Base-by-base conservation (phyloP, 129 eudicot species). In the Arctium lappa region DNA sequence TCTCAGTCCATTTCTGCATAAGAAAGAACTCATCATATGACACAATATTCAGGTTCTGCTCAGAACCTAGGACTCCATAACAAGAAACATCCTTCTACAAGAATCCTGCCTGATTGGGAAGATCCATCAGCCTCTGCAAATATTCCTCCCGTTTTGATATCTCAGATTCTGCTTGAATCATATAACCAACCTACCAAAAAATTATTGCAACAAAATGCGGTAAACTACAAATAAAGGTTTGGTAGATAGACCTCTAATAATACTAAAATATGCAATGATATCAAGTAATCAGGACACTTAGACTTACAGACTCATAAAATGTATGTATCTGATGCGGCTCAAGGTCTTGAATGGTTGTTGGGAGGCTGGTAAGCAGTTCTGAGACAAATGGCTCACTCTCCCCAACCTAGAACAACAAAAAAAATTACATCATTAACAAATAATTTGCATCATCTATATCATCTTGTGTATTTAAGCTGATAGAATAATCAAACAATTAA, bases 371-470 rank as follows among this genome's bases (percentile, higher is more conserved):
- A 16, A 96, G 89, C 10, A 96, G 90, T 84, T 96, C 97, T 13
- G 99, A 96, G 27, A 96, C 99, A 86, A 96, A 96, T 53, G 99
- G 95, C 80, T 96, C 99, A 86, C 87, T 93, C 83, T 96, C 99
- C 12, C 99, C 97, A 79, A 96, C 94, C 99, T 96, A 85, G 79
- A 39, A 79, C 40, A 86, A 69, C 72, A 81, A 78, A 81, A 42
- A 60, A 78, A 22, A 27, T 46, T 44, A 75, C 11, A 74, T 53
- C 38, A 80, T 6, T 2, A 74, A 18, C 50, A 29, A 2, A 50
- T 12, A 56, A n/a, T 48, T 30, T 30, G 1, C 32, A 63, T n/a
- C 3, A 76, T 76, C 18, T 76, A 3, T 27, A 16, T 44, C 27
- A 70, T n/a, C 5, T 30, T 68, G 37, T 66, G 70, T 13, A 68